phyloP scores from a whole-genome alignment of 768 basidiomycete genomes.

The Trametes cinnabarina region DNA sequence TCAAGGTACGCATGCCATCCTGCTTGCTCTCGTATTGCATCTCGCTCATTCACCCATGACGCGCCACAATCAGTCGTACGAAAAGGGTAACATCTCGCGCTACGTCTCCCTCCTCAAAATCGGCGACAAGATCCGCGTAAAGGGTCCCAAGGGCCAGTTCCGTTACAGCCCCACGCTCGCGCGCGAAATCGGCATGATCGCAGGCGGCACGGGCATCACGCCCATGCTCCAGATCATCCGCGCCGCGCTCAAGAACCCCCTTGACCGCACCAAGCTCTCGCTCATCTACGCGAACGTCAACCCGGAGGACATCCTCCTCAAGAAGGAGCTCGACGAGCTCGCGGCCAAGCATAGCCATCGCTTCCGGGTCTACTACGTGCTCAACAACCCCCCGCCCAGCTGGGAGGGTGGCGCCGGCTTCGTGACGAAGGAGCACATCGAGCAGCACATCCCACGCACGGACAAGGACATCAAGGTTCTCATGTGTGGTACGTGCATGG shows the following conservation, averaged over 20 bases:
- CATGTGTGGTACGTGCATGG: conserved; percentile 64
- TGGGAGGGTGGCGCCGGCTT: conserved; percentile 94
- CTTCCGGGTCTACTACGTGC: conserved; percentile 85
- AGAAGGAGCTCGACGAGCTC: conserved; percentile 82
- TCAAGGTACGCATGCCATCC: conserved; percentile 64
- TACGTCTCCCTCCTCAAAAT: conserved; percentile 79
- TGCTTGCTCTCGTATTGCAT: not conserved
- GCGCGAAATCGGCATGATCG: conserved; percentile 92
- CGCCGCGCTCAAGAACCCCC: conserved; percentile 86
- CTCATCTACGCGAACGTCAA: conserved; percentile 98
- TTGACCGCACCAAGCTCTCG: conserved; percentile 75
- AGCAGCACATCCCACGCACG: conserved; percentile 67
- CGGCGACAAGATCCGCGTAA: conserved; percentile 85
- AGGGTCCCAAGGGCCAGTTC: conserved; percentile 97
- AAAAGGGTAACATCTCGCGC: conserved; percentile 95
- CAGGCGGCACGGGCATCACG: conserved; percentile 97
- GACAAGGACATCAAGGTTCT: conserved; percentile 70
- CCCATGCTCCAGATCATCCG: conserved; percentile 99
- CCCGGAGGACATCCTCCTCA: conserved; percentile 88
- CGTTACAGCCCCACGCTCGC: conserved; percentile 71
- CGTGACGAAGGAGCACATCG: conserved; percentile 89
- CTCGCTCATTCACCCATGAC: conserved; percentile 6
- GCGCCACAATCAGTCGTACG: conserved; percentile 70
- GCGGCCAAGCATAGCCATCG: conserved; percentile 55
- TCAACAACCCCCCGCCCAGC: conserved; percentile 87